These are phyloP conservation scores for Naganishia kalamii DNA, from an alignment of 768 basidiomycete genomes.

Conservation along the genomic window DNA sequence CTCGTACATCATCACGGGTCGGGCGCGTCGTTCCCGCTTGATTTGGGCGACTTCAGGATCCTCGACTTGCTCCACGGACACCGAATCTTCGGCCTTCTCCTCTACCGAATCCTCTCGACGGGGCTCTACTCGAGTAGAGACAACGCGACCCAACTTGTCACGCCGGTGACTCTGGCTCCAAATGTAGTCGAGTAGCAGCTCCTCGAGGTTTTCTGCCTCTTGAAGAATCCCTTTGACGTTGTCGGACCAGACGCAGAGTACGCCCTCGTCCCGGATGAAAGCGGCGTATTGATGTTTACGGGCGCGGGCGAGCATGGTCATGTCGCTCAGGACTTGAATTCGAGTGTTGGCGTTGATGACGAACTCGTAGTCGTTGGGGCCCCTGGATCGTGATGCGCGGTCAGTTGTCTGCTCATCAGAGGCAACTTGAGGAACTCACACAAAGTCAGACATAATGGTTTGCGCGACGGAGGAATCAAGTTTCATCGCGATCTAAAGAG, in stretches of 20 bases:
- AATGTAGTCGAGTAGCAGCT: constrained; percentile 71
- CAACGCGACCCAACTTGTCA: constrained; percentile 25
- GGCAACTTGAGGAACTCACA: background rate
- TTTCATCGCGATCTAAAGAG: background rate
- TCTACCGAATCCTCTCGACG: constrained; percentile 25
- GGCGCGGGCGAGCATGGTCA: constrained; percentile 64
- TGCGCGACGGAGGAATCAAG: background rate
- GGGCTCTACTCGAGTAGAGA: constrained; percentile 25
- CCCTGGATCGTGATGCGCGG: background rate
- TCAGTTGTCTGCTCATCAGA: background rate
- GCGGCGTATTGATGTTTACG: constrained; percentile 89
- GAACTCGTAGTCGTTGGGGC: constrained; percentile 18
- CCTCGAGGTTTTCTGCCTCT: constrained; percentile 54
- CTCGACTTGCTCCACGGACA: no score
- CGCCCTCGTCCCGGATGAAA: constrained; percentile 77
- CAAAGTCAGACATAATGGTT: background rate
- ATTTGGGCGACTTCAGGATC: constrained; percentile 34
- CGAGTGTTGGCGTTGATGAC: constrained; percentile 67
- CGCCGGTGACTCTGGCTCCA: constrained; percentile 53
- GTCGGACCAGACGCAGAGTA: constrained; percentile 78
- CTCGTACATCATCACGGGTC: constrained; percentile 39
- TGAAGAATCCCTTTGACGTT: constrained; percentile 67
- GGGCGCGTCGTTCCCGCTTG: constrained; percentile 42
- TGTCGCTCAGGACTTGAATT: constrained; percentile 75
- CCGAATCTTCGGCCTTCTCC: background rate